Evolutionary conservation across 371 early-diverging fungal species (phyloP).

Genomic region (Syncephalastrum racemosum): DNA sequence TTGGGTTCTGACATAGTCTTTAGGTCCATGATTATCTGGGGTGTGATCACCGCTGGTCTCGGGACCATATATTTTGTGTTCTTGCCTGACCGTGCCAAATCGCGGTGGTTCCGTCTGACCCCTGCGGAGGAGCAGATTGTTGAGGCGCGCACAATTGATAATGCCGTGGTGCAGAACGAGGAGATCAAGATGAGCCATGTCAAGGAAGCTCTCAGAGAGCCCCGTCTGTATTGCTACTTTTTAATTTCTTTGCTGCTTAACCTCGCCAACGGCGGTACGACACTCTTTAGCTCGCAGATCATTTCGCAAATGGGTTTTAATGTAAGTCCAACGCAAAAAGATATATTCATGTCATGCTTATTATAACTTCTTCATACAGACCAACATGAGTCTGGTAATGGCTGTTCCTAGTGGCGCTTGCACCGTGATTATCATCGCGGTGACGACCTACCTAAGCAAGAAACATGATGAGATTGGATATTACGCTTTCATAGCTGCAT

Average conservation of each 20-base stretch:
- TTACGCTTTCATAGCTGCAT: slow-evolving; percentile 10
- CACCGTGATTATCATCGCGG: slow-evolving; percentile 13
- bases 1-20: neutral
- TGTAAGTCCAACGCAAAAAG: slow-evolving; percentile 9
- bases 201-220: slow-evolving; percentile 29
- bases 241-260: slow-evolving; percentile 23
- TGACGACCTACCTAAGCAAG: slow-evolving; percentile 9
- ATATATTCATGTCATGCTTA: neutral
- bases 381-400: slow-evolving; percentile 16
- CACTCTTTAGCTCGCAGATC: slow-evolving; percentile 21
- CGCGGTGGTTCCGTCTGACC: slow-evolving; percentile 17
- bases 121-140: slow-evolving; percentile 27
- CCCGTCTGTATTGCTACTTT: slow-evolving; percentile 25
- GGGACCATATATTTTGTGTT: slow-evolving; percentile 24
- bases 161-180: slow-evolving; percentile 25
- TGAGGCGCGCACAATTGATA: slow-evolving; percentile 27
- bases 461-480: slow-evolving; percentile 22
- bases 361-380: slow-evolving; percentile 5
- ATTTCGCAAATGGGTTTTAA: slow-evolving; percentile 26
- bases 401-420: neutral
- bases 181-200: slow-evolving; percentile 28
- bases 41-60: slow-evolving; percentile 15
- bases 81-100: slow-evolving; percentile 31
- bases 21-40: slow-evolving; percentile 38
- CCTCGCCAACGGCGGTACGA: slow-evolving; percentile 28